Percentiles rank a stretch among this genome's conserved stretches.
These are phyloP conservation scores for Colletotrichum brevisporum DNA, from an alignment of 2,329 filamentous ascomycete genomes.

Conservation along the genomic window DNA sequence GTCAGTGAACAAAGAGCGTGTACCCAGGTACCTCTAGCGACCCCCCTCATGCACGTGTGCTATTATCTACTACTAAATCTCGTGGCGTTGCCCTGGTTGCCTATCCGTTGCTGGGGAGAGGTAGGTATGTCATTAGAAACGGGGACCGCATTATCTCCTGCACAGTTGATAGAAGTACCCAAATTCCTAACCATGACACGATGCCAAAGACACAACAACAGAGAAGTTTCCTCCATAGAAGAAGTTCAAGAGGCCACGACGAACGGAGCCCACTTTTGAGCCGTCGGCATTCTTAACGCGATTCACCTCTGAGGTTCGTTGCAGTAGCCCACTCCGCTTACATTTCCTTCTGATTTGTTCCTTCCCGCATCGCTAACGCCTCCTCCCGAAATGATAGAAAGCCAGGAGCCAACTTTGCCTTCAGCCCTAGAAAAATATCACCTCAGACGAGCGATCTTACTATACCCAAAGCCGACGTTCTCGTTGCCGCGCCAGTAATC, in stretches of 20 bases:
- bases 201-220: no score
- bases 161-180: background rate
- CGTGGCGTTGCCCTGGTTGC: constrained; percentile 25
- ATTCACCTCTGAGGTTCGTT: constrained; percentile 14
- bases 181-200: no score
- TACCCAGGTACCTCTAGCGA: no score
- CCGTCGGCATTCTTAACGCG: background rate
- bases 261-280: background rate
- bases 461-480: constrained; percentile 26
- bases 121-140: constrained; percentile 37
- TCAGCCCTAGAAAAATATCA: constrained; percentile 50
- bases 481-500: constrained; percentile 23
- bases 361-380: constrained; percentile 26
- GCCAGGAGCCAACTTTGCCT: constrained; percentile 49
- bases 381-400: constrained; percentile 43
- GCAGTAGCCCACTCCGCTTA: constrained; percentile 17
- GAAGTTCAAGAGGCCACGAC: background rate
- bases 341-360: background rate
- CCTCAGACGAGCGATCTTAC: constrained; percentile 43
- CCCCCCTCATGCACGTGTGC: no score
- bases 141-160: constrained; percentile 20
- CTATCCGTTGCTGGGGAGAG: constrained; percentile 33
- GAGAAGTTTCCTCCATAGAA: no score
- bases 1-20: no score
- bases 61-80: background rate